These are phyloP conservation scores for Pseudogymnoascus verrucosus DNA, from an alignment of 2,329 filamentous ascomycete genomes.

Conservation along the genomic window DNA sequence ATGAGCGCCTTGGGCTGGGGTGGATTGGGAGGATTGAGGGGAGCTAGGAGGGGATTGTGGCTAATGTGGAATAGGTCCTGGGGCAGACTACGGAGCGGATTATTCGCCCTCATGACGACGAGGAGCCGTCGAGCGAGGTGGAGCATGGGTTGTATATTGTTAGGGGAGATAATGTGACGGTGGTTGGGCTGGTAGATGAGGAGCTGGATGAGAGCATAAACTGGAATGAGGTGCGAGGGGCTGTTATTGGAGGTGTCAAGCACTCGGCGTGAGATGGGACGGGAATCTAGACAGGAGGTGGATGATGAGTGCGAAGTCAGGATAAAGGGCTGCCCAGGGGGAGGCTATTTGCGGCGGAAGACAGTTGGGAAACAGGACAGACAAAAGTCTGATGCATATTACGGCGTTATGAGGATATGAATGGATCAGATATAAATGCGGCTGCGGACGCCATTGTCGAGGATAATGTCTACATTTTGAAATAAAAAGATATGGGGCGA, in stretches of 20 bases:
- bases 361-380: constrained; percentile 5
- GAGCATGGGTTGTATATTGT: constrained; percentile 86
- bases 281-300: constrained; percentile 4
- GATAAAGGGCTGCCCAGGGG: neutral
- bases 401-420: constrained; percentile 23
- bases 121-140: constrained; percentile 70
- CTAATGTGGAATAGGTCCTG: constrained; percentile 51
- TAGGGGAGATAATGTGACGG: constrained; percentile 86
- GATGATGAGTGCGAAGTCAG: neutral
- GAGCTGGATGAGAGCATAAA: constrained; percentile 82
- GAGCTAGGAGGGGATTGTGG: neutral
- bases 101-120: constrained; percentile 77
- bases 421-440: constrained; percentile 3
- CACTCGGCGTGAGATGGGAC: constrained; percentile 42
- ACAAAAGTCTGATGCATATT: constrained; percentile 22
- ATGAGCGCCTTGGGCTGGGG: neutral
- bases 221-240: constrained; percentile 83
- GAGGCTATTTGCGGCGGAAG: neutral
- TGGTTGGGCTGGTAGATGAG: constrained; percentile 85
- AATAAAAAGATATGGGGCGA: neutral
- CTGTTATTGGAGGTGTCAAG: constrained; percentile 76
- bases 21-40: neutral
- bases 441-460: neutral
- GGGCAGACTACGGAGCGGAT: constrained; percentile 79
- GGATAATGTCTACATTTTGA: neutral